Percentiles rank a stretch among this genome's conserved stretches.
These are phyloP conservation scores for Pythium coloratum DNA, from an alignment of 352 stramenopile species.

Conservation along the genomic window DNA sequence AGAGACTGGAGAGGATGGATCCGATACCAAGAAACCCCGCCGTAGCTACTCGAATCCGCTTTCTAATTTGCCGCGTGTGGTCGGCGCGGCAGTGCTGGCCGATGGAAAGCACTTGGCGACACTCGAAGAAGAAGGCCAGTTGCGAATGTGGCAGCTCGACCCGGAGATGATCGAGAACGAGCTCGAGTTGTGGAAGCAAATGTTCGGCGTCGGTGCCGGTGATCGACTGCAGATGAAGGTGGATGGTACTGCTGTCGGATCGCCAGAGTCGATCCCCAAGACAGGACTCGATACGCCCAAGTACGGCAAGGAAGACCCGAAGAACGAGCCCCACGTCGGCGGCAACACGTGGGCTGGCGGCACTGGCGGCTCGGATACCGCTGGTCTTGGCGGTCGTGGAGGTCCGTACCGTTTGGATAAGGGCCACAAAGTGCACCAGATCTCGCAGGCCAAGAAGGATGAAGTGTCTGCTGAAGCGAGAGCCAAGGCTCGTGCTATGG, in stretches of 20 bases:
- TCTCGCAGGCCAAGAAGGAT: conserved; percentile 93
- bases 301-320: conserved; percentile 92
- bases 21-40: background rate
- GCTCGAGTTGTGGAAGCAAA: conserved; percentile 58
- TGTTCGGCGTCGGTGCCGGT: conserved; percentile 46
- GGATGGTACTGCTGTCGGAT: conserved; percentile 33
- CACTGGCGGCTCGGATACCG: conserved; percentile 92
- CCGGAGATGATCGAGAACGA: conserved; percentile 43
- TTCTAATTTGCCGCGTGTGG: conserved; percentile 35
- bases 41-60: conserved; percentile 5
- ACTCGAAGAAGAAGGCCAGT: conserved; percentile 53
- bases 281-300: conserved; percentile 86
- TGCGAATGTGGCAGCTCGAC: conserved; percentile 70
- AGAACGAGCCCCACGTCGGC: conserved; percentile 93
- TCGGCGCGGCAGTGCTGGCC: conserved; percentile 36
- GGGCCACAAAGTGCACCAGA: conserved; percentile 93
- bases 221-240: conserved; percentile 48
- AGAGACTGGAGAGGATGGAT: background rate
- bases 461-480: conserved; percentile 88
- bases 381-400: conserved; percentile 90
- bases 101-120: conserved; percentile 46
- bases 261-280: conserved; percentile 52
- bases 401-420: conserved; percentile 95
- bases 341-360: conserved; percentile 95
- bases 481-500: conserved; percentile 66